Evolutionary conservation across 2,329 filamentous ascomycete species (phyloP), one percentile per base, ranked within the genome.

Genomic region (Ceratocystiopsis minuta): DNA sequence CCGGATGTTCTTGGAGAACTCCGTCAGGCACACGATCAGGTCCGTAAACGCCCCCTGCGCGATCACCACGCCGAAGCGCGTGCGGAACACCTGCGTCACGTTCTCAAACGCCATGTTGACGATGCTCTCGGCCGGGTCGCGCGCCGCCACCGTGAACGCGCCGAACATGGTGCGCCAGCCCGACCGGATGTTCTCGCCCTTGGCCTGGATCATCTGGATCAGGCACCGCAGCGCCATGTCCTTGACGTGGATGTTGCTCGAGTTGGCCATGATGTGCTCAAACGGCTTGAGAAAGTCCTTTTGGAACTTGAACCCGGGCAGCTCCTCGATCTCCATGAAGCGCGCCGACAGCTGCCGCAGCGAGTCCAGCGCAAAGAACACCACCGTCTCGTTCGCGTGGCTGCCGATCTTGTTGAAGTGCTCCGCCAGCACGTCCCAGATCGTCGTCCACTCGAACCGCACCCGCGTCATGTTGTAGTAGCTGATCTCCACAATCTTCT

Each of bases 391-490:
- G 61, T 98, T 98, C 53, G 80, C 83, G 54, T 96, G 87, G 54
- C 88, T 96, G 41, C 92, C 92, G 46, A 98, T 90, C 48, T 87
- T 80, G 58, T 96, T 96, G 68, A 99, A 98, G 56, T 99, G 92
- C 55, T 94, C 83, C 14, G 90, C 90, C n/a, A 99, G 71, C 2
- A 98, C 82, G 48, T 83, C 82, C 90, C 90, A 99, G 45, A 98
- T 94, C 52, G 81, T 88, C 13, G 82, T 92, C 90, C 90, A 98
- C 57, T 98, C 90, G 53, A 96, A 96, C 53, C 90, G 80, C 33
- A 98, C 88, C 67, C 90, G 78, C 45, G 84, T 86, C 90, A 98
- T 98, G 64, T 98, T 98, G 73, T 98, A 98, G 60, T 94, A 95
- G 58, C 85, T 93, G 59, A 98, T 96, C 60, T 98, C 90, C 15